Conservation (phyloP, 148 eudicot genomes). For the Rhododendron henanense region DNA sequence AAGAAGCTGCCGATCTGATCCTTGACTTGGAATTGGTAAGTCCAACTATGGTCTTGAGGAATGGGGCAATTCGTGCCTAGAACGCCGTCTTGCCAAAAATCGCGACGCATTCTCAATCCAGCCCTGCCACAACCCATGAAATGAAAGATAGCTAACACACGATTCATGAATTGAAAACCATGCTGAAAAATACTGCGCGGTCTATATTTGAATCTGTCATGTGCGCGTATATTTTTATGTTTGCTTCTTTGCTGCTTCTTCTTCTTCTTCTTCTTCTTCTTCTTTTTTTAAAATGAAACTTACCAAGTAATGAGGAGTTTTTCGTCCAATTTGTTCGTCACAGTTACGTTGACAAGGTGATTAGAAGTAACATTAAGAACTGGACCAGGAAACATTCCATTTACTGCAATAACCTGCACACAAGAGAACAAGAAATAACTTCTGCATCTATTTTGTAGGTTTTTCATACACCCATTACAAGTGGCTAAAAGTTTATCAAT, state of each 20-base stretch:
- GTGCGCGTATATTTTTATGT: no score
- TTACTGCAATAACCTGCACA: background rate
- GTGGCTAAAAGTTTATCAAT: no score
- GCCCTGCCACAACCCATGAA: background rate
- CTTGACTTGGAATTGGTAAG: background rate
- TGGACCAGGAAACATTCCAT: background rate
- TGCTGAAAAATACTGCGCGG: no score
- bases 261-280: no score
- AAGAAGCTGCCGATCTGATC: background rate
- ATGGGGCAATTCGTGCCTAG: conserved; percentile 7
- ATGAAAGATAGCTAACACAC: no score
- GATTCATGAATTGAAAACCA: no score
- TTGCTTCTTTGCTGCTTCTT: no score
- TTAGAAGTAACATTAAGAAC: background rate
- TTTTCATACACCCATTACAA: no score
- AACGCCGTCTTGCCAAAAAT: conserved; percentile 9
- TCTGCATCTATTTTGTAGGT: background rate
- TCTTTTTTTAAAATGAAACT: no score
- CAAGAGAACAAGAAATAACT: background rate
- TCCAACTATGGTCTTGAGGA: background rate
- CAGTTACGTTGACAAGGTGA: background rate
- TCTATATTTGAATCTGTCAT: no score
- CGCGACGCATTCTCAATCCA: background rate
- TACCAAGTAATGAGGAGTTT: conserved; percentile 11
- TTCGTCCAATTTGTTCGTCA: conserved; percentile 4